Percentiles rank a stretch among this genome's conserved stretches.
Evolutionary conservation across 164 flowering plant species (phyloP).

Genomic region (Chimonanthus salicifolius): DNA sequence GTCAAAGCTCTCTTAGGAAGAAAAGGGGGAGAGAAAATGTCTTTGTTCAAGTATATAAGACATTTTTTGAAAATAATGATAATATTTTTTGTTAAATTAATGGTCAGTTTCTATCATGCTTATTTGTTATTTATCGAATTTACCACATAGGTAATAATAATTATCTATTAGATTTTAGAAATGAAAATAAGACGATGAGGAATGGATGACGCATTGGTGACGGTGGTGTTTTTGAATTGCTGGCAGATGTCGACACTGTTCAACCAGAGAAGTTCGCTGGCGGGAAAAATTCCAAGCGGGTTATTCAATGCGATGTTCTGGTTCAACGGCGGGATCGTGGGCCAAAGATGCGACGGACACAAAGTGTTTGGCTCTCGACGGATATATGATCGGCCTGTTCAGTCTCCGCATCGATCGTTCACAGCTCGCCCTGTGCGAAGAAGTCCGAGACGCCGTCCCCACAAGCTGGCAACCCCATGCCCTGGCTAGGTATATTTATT

Average conservation of each 20-base stretch:
- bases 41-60: too few species aligned
- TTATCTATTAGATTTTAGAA: too few species aligned
- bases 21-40: too few species aligned
- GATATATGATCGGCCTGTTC: conserved; percentile 49
- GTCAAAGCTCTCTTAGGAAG: too few species aligned
- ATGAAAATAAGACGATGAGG: too few species aligned
- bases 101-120: too few species aligned
- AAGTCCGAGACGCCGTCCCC: conserved; percentile 70
- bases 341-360: conserved; percentile 56
- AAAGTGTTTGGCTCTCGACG: conserved; percentile 61
- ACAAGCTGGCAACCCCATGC: conserved; percentile 67
- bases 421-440: conserved; percentile 49
- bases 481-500: conserved; percentile 52
- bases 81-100: too few species aligned
- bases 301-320: conserved; percentile 66
- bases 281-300: conserved; percentile 80
- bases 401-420: conserved; percentile 50
- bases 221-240: too few species aligned
- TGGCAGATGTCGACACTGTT: conserved; percentile 73
- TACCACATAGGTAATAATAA: too few species aligned
- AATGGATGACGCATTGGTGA: too few species aligned
- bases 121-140: too few species aligned
- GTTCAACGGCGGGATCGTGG: conserved; percentile 66
- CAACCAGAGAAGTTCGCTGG: conserved; percentile 42
- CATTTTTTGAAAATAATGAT: too few species aligned